Evolutionary conservation across 306 rosid genomes (phyloP).

Genomic region (Abrus pulchellus): DNA sequence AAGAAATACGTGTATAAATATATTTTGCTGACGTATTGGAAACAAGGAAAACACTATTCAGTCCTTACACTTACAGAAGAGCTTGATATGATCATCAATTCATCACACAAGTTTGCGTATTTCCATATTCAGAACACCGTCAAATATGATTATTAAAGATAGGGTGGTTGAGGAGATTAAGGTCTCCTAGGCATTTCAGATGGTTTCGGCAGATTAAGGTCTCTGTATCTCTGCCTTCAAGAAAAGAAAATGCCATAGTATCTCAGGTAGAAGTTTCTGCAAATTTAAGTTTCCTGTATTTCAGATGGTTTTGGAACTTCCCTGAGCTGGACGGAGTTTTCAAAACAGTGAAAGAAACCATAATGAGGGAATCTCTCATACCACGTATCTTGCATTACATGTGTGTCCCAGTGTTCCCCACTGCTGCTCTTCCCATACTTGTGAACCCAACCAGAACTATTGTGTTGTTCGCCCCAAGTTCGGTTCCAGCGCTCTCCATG

Average conservation of each 20-base stretch:
- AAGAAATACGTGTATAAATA: background rate
- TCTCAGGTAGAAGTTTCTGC: background rate
- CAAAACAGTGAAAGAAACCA: slow-evolving; percentile 86
- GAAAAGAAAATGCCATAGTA: no score
- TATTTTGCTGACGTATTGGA: background rate
- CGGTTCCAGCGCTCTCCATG: slow-evolving; percentile 88
- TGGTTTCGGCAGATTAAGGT: no score
- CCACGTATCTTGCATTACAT: slow-evolving; percentile 82
- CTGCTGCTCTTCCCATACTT: slow-evolving; percentile 94
- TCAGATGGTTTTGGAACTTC: slow-evolving; percentile 81
- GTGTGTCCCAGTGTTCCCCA: slow-evolving; percentile 99
- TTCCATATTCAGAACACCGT: background rate
- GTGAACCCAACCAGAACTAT: slow-evolving; percentile 93
- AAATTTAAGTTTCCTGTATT: slow-evolving; percentile 7
- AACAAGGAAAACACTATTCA: background rate
- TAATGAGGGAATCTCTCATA: slow-evolving; percentile 90
- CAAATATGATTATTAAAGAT: background rate
- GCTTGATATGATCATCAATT: slow-evolving; percentile 19
- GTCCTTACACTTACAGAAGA: background rate
- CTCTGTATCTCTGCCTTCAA: no score
- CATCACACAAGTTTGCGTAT: background rate
- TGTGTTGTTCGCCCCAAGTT: slow-evolving; percentile 96
- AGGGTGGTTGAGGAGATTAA: background rate
- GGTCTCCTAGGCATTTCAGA: no score
- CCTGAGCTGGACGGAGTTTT: slow-evolving; percentile 89